Evolutionary conservation across 2,329 filamentous ascomycete genomes (phyloP).

Genomic region (Tolypocladium cylindrosporum): DNA sequence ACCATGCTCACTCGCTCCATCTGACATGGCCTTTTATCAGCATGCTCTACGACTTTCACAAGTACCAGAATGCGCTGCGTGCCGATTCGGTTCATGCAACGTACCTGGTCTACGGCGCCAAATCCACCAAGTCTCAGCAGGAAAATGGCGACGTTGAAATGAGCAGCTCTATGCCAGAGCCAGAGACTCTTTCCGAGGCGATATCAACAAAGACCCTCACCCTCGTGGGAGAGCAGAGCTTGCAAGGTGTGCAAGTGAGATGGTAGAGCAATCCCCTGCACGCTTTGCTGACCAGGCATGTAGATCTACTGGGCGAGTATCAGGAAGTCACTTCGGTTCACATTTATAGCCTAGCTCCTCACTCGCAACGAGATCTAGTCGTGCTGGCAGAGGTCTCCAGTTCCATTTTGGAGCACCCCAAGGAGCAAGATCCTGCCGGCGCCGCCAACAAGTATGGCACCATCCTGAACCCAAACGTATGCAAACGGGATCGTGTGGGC

Average conservation of each 20-base stretch:
- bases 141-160: slow-evolving; percentile 60
- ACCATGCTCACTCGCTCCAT: background rate
- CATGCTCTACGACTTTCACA: slow-evolving; percentile 85
- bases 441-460: slow-evolving; percentile 57
- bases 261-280: background rate
- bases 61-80: slow-evolving; percentile 71
- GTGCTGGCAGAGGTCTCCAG: slow-evolving; percentile 60
- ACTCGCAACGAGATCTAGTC: slow-evolving; percentile 59
- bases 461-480: slow-evolving; percentile 64
- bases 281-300: slow-evolving; percentile 3
- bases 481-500: slow-evolving; percentile 34
- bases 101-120: slow-evolving; percentile 74
- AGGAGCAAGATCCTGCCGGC: slow-evolving; percentile 48
- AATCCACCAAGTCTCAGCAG: slow-evolving; percentile 27
- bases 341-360: slow-evolving; percentile 73
- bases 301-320: slow-evolving; percentile 59
- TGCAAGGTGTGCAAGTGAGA: slow-evolving; percentile 44
- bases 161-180: slow-evolving; percentile 52
- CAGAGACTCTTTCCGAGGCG: slow-evolving; percentile 33
- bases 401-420: slow-evolving; percentile 46
- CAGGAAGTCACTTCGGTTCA: slow-evolving; percentile 70
- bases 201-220: slow-evolving; percentile 50
- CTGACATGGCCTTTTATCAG: slow-evolving; percentile 29
- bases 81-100: slow-evolving; percentile 75
- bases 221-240: slow-evolving; percentile 60